These are phyloP conservation scores for Clavispora carvajalis DNA, from an alignment of 805 yeast genomes.

Conservation along the genomic window DNA sequence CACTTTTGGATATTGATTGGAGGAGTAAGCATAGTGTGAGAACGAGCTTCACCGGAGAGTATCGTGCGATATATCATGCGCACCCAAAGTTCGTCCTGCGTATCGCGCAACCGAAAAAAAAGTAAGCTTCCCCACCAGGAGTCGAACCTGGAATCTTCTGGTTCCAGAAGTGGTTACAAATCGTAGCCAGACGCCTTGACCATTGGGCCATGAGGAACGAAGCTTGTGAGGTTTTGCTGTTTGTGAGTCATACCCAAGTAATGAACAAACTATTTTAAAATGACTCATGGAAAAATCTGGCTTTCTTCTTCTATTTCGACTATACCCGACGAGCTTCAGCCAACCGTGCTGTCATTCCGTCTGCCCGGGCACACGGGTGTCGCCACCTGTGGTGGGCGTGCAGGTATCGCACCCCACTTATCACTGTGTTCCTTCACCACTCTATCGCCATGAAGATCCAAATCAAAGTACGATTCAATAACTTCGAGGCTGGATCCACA, in stretches of 20 bases:
- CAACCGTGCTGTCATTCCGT: no score
- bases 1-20: constrained; percentile 79
- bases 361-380: no score
- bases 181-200: constrained; percentile 75
- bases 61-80: no score
- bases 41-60: no score
- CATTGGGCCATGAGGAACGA: constrained; percentile 72
- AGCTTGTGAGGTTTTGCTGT: constrained; percentile 17
- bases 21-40: constrained; percentile 54
- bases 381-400: no score
- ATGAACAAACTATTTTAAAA: not conserved
- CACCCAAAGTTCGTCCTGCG: no score
- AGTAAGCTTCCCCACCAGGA: constrained; percentile 48
- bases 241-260: not conserved
- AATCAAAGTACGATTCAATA: constrained; percentile 29
- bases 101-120: constrained; percentile 16
- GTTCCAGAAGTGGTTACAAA: constrained; percentile 44
- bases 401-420: not conserved
- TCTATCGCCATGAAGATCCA: constrained; percentile 17
- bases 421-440: no score
- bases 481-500: constrained; percentile 15
- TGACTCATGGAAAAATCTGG: no score
- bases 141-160: constrained; percentile 54
- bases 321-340: no score
- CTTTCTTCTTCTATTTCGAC: no score